phyloP scores from a whole-genome alignment of 352 stramenopile species.

The Phytophthora macrochlamydospora region DNA sequence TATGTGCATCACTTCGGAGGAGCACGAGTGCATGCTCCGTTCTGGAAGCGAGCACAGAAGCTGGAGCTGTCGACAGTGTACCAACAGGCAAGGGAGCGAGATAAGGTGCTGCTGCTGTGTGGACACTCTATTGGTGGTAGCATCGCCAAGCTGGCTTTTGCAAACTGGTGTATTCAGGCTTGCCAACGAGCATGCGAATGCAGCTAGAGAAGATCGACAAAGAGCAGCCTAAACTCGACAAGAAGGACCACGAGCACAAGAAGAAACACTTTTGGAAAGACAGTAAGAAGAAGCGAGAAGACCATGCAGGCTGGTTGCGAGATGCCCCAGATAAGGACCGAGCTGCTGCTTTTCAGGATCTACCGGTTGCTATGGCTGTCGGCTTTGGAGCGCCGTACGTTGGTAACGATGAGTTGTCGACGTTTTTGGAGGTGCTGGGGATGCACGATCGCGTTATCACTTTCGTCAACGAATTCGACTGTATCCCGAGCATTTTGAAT shows the following conservation, averaged over 20 bases:
- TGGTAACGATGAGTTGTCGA: slow-evolving; percentile 50
- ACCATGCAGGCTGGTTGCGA: slow-evolving; percentile 21
- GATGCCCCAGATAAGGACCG: slow-evolving; percentile 20
- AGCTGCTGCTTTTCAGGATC: slow-evolving; percentile 17
- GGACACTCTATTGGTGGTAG: slow-evolving; percentile 81
- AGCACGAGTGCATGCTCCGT: slow-evolving; percentile 70
- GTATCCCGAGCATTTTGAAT: slow-evolving; percentile 81
- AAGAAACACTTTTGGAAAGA: slow-evolving; percentile 29
- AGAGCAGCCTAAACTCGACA: slow-evolving; percentile 39
- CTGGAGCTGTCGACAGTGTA: slow-evolving; percentile 55
- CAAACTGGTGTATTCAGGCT: slow-evolving; percentile 66
- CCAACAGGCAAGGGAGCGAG: slow-evolving; percentile 31
- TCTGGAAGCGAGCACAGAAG: slow-evolving; percentile 70
- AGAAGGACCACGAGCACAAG: slow-evolving; percentile 25
- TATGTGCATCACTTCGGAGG: slow-evolving; percentile 77
- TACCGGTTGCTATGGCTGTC: slow-evolving; percentile 57
- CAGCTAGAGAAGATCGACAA: slow-evolving; percentile 57
- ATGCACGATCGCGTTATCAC: slow-evolving; percentile 65
- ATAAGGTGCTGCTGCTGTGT: slow-evolving; percentile 74
- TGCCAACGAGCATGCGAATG: slow-evolving; percentile 43
- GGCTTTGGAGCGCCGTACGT: slow-evolving; percentile 77
- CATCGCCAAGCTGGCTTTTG: slow-evolving; percentile 77
- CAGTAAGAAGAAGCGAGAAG: slow-evolving; percentile 22
- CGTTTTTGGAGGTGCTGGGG: slow-evolving; percentile 52
- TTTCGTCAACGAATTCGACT: slow-evolving; percentile 87